Evolutionary conservation across 2,329 filamentous ascomycete genomes (phyloP), one percentile per base, ranked within the genome.

Genomic region (Immersiporthe knoxdaviesiana): DNA sequence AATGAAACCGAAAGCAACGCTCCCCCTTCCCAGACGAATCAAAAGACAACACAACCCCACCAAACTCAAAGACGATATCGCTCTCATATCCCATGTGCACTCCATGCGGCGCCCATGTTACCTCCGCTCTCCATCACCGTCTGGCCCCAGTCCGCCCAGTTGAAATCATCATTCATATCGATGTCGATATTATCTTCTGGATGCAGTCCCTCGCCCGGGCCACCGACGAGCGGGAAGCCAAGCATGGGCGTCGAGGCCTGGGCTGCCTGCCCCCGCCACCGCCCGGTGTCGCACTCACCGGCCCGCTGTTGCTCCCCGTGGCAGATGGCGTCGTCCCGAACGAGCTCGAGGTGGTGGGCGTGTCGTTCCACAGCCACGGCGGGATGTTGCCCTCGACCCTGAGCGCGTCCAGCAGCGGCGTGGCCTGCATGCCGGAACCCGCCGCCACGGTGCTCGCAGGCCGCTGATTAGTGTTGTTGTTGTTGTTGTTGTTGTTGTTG

Each of bases 281-380:
- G 59, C 14, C 14, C 6, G 66, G 60, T 12, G 35, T 65, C 3
- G 68, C 52, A 52, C 60, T 66, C 52, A 71, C 52, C 12, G 69
- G 54, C 12, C 30, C 44, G 30, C 56, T 60, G 52, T 47, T 62
- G 30, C 63, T 58, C 16, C 44, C 64, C 14, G n/a, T 47, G 52
- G 39, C 39, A 10, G 47, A 12, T 18, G 39, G 58, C 14, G 65
- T 56, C 11, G 68, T 35, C 27, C 67, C 61, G 18, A 66, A 64
- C 1, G 59, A 11, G 16, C 54, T 58, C 52, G 68, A 64, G 30
- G 70, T 63, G 30, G 70, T 63, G 5, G 47, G 24, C 70, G 80
- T 80, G 16, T 79, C 79, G 1, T 84, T 83, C 60, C 87, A 88
- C 72, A 87, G 80, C 72, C 87, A 88, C 62, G 86, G 85, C 7